Evolutionary conservation across 148 eudicot species (phyloP).

Genomic region (Simmondsia chinensis): DNA sequence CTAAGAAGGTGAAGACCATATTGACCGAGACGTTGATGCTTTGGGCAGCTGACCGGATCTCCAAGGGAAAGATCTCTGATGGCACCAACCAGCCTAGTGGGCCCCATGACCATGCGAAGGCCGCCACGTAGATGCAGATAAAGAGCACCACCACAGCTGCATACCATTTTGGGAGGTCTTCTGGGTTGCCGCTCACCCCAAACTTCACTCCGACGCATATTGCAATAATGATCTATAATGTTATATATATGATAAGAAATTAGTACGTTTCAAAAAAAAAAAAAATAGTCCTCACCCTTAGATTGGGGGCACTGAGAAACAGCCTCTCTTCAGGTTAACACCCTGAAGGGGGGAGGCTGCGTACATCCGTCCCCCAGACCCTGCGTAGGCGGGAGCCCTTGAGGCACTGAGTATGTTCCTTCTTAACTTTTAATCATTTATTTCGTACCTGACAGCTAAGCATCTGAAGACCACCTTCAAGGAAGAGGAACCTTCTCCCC

Average conservation of each 20-base stretch:
- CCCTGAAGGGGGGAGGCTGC: not conserved
- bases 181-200: constrained; percentile 37
- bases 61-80: constrained; percentile 75
- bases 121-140: constrained; percentile 69
- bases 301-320: no score
- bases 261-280: not conserved
- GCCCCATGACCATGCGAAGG: constrained; percentile 93
- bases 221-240: constrained; percentile 54
- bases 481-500: constrained; percentile 68
- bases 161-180: constrained; percentile 49
- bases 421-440: no score
- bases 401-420: no score
- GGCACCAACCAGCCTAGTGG: constrained; percentile 85
- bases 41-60: constrained; percentile 73
- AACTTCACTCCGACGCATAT: constrained; percentile 51
- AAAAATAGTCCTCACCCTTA: no score
- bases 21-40: constrained; percentile 66
- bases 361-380: no score
- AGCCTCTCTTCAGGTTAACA: not conserved
- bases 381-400: no score
- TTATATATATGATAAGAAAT: not conserved
- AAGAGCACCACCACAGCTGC: constrained; percentile 65
- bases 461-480: constrained; percentile 76
- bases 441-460: constrained; percentile 63
- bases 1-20: constrained; percentile 68